A percentile compares a stretch with the other conserved stretches of the same genome.
Evolutionary conservation across 2,329 filamentous ascomycete species (phyloP).

Genomic region (Cordyceps javanica): DNA sequence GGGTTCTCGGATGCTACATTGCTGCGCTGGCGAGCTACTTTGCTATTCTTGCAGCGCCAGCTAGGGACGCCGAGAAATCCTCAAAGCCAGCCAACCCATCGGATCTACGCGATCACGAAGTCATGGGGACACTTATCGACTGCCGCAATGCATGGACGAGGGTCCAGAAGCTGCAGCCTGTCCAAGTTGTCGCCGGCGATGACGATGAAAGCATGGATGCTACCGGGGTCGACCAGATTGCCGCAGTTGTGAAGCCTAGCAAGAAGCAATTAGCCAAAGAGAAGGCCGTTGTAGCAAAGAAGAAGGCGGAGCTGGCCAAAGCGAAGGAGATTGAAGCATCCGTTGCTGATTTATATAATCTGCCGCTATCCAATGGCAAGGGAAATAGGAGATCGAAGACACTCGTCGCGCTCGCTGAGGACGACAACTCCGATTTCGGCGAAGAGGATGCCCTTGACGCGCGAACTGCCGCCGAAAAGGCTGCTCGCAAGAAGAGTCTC

Average conservation of each 20-base stretch:
- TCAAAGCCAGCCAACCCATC: slow-evolving; percentile 61
- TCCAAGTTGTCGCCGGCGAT: slow-evolving; percentile 32
- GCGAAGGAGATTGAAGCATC: slow-evolving; percentile 62
- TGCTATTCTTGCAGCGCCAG: slow-evolving; percentile 78
- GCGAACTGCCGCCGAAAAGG: slow-evolving; percentile 78
- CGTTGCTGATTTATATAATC: slow-evolving; percentile 61
- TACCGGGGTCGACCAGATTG: slow-evolving; percentile 12
- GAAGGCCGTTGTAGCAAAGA: slow-evolving; percentile 29
- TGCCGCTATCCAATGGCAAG: slow-evolving; percentile 47
- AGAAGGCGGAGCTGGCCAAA: slow-evolving; percentile 38
- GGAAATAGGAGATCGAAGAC: slow-evolving; percentile 20
- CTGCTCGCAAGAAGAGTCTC: slow-evolving; percentile 81
- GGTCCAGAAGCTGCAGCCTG: slow-evolving; percentile 58
- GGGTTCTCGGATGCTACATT: slow-evolving; percentile 79
- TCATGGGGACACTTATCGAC: slow-evolving; percentile 79
- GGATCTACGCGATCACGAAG: slow-evolving; percentile 81
- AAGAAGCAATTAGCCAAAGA: slow-evolving; percentile 29
- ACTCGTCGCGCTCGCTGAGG: slow-evolving; percentile 35
- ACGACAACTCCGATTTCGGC: slow-evolving; percentile 82
- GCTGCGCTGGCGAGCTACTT: slow-evolving; percentile 90
- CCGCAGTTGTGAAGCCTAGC: slow-evolving; percentile 21
- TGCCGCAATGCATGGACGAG: slow-evolving; percentile 76
- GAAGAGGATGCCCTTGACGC: slow-evolving; percentile 78
- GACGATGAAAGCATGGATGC: slow-evolving; percentile 27
- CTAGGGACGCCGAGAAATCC: slow-evolving; percentile 49